Evolutionary conservation across 2,329 filamentous ascomycete genomes (phyloP).

Genomic region (Balansia obtecta): DNA sequence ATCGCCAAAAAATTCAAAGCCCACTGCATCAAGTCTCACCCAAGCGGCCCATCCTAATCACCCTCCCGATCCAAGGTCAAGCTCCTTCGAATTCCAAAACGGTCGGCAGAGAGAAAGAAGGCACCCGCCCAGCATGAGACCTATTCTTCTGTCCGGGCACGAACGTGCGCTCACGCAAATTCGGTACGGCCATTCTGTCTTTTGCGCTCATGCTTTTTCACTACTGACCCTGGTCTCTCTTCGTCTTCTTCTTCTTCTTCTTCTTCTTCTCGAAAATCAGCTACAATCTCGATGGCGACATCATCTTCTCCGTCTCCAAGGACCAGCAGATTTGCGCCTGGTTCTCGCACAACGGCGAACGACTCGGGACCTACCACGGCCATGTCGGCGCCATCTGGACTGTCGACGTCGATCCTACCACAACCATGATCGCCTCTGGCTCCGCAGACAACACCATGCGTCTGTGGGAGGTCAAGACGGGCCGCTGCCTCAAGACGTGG

Average conservation of each 20-base stretch:
- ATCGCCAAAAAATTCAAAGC: constrained; percentile 31
- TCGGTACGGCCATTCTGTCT: constrained; percentile 49
- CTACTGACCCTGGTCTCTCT: neutral
- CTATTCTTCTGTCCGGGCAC: constrained; percentile 91
- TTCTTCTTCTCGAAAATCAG: constrained; percentile 25
- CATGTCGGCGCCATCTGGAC: constrained; percentile 99
- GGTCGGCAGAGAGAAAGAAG: constrained; percentile 1
- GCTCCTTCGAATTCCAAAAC: neutral
- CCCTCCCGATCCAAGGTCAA: constrained; percentile 8
- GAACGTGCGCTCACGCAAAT: constrained; percentile 94
- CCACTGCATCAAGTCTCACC: constrained; percentile 17
- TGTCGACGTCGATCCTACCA: constrained; percentile 88
- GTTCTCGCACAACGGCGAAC: constrained; percentile 96
- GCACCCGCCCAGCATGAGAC: constrained; percentile 63
- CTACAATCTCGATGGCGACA: constrained; percentile 89
- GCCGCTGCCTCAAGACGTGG: constrained; percentile 91
- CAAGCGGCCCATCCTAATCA: constrained; percentile 11
- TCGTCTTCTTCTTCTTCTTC: neutral
- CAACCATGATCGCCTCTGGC: constrained; percentile 82
- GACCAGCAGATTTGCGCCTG: constrained; percentile 95
- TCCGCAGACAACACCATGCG: constrained; percentile 97
- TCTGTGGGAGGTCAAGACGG: constrained; percentile 90
- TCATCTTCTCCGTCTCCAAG: constrained; percentile 92
- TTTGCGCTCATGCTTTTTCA: neutral
- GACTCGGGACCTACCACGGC: constrained; percentile 89